Base-by-base conservation (phyloP, 1,284 basidiomycete genomes). In the Ceratobasidium sp. region DNA sequence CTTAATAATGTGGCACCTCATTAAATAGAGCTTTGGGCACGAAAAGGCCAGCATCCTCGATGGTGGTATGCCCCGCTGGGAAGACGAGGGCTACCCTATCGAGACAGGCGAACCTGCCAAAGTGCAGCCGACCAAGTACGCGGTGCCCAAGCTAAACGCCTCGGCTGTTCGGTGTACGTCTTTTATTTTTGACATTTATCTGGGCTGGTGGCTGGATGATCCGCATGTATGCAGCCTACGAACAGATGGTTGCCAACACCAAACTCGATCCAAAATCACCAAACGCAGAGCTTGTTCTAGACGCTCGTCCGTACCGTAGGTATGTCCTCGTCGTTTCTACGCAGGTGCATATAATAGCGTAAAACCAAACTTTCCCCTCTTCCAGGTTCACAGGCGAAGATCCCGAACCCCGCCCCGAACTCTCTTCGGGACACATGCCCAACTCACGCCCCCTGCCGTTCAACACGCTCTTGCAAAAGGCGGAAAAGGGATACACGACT, bases 341-440 rank as follows among this genome's bases (percentile, higher is more conserved):
- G 1, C 31, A 19, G 8, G 29, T 31, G 22, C 19, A 31, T 29
- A 43, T n/a, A n/a, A n/a, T n/a, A n/a, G n/a, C n/a, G n/a, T n/a
- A 49, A 22, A 31, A 51, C n/a, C 51, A 31, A 58, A 68, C 39
- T 41, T 41, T 5, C 7, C 1, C 13, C n/a, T 9, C 59, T 14
- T 66, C 41, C 76, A 95, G 94, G 76, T 97, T 88, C 80, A 84
- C 88, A 19, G 97, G 96, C 29, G 86, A 85, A 34, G 91, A 91
- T 61, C 92, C 95, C 7, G 98, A 99, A 82, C 98, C 98, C 4
- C 89, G 97, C 22, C 88, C 93, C 0, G 92, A 91, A 8, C 85
- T 99, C 63, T 88, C 93, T 9, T 94, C 93, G 0, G 98, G 98
- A 0, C 98, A 99, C 81, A 97, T 99, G 76, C 97, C 97, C 0